Conservation (phyloP, 768 basidiomycete species). For the Amanita subjunquillea region DNA sequence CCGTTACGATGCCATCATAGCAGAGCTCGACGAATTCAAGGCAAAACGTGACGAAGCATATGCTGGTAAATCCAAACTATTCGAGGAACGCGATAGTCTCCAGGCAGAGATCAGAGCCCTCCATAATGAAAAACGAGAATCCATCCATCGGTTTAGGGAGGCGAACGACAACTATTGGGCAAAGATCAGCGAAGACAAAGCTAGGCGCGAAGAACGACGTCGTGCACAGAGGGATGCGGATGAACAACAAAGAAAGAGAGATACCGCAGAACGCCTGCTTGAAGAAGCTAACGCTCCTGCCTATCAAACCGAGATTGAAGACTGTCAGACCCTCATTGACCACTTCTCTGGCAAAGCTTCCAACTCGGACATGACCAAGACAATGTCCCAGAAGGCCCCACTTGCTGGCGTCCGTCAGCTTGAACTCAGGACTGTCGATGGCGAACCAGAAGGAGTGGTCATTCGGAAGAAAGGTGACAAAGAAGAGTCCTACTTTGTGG, state of each 20-base stretch:
- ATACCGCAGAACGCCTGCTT: constrained; percentile 67
- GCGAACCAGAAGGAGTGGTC: constrained; percentile 55
- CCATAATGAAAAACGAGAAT: constrained; percentile 70
- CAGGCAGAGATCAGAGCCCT: constrained; percentile 62
- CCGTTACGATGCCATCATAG: constrained; percentile 71
- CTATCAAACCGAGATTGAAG: constrained; percentile 88
- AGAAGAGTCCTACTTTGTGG: constrained; percentile 74
- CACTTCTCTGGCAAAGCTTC: constrained; percentile 62
- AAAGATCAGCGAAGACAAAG: constrained; percentile 84
- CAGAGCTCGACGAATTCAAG: constrained; percentile 79
- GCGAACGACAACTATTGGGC: constrained; percentile 73
- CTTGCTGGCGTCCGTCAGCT: constrained; percentile 67
- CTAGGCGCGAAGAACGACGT: constrained; percentile 67
- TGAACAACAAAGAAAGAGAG: constrained; percentile 72
- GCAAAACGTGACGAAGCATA: constrained; percentile 80
- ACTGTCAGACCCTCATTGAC: constrained; percentile 89
- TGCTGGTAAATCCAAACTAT: constrained; percentile 70
- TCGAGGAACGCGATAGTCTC: constrained; percentile 75
- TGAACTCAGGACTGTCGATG: constrained; percentile 79
- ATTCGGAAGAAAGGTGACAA: constrained; percentile 89
- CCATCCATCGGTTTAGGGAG: constrained; percentile 61
- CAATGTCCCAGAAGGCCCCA: constrained; percentile 30
- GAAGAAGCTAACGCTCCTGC: constrained; percentile 91
- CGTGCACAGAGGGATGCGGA: constrained; percentile 69
- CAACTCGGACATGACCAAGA: constrained; percentile 31